Base-by-base conservation (phyloP, 2,329 filamentous ascomycete species). In the Aspergillus fischeri region DNA sequence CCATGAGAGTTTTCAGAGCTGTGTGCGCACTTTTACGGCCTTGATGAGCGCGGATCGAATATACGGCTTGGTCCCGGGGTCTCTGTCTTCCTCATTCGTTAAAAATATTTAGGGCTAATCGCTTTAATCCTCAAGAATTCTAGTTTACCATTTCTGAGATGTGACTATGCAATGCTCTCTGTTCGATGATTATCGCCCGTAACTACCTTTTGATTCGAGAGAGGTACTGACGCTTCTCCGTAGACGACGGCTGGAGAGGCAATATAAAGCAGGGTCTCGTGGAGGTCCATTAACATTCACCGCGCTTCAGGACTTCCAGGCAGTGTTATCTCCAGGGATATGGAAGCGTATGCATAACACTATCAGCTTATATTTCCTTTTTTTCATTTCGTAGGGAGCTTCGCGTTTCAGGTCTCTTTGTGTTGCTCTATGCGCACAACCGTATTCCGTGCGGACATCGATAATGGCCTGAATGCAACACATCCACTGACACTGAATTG, bases 1-100 rank as follows among this genome's bases (percentile, higher is more conserved):
- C 65, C 66, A 63, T 66, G 58, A 63, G 59, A 64, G 62, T 68
- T 68, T 64, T 65, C 61, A 64, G 54, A 60, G 60, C 56, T 56
- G 58, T 57, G 51, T 59, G 49, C 57, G 59, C 54, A 54, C 53
- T 42, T 42, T 54, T 42, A 51, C 54, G 53, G 41, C 48, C 52
- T 59, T 58, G 64, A 51, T 56, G 54, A 55, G 51, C 58, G 61
- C 62, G 59, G 54, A 56, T 59, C 62, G 59, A 63, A 62, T 53
- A 59, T 58, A 61, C 55, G 59, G 57, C 55, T 60, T 61, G 29
- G 55, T 60, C 52, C 55, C 56, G 47, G 41, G 35, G 42, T 51
- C 41, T 27, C 35, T 51, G 47, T 54, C 21, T 49, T 49, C 42
- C 17, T 44, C 21, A 25, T 47, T 27, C 44, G 44, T 25, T 14